phyloP scores from a whole-genome alignment of 495 filamentous ascomycete species.

The Penicillium paxilli region DNA sequence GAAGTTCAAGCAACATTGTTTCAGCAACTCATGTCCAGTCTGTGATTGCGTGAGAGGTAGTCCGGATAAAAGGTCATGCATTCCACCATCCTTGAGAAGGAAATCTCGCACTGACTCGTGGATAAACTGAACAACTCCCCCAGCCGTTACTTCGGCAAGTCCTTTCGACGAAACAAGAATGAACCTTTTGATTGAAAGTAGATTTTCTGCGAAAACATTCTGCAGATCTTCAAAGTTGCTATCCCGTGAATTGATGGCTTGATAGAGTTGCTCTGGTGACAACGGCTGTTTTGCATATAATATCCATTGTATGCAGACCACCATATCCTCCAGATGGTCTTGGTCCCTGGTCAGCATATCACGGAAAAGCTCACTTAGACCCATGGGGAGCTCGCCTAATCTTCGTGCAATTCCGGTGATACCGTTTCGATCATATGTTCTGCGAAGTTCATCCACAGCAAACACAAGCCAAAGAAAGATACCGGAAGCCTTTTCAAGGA shows the following conservation, averaged over 20 bases:
- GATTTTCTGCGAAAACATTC: no score
- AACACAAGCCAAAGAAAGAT: slow-evolving; percentile 52
- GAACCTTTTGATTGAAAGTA: slow-evolving; percentile 7
- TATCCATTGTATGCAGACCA: slow-evolving; percentile 40
- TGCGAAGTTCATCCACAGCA: slow-evolving; percentile 46
- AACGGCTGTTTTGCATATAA: slow-evolving; percentile 33
- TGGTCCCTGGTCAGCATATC: slow-evolving; percentile 36
- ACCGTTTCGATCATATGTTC: slow-evolving; percentile 30
- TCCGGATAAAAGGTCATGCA: slow-evolving; percentile 34
- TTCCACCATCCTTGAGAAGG: slow-evolving; percentile 40
- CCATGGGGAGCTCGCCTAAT: slow-evolving; percentile 34
- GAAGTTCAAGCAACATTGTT: slow-evolving; percentile 40
- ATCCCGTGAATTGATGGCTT: slow-evolving; percentile 18
- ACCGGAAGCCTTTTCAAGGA: slow-evolving; percentile 41
- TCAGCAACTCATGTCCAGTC: slow-evolving; percentile 35
- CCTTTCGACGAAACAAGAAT: slow-evolving; percentile 43
- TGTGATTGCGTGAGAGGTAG: slow-evolving; percentile 19
- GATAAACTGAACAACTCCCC: slow-evolving; percentile 45
- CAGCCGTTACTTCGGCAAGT: slow-evolving; percentile 37
- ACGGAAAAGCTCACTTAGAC: slow-evolving; percentile 38
- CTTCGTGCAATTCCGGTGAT: slow-evolving; percentile 19
- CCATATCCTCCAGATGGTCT: slow-evolving; percentile 22
- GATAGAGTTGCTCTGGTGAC: slow-evolving; percentile 30
- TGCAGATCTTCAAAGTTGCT: no score
- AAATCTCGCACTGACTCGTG: slow-evolving; percentile 50